These are phyloP conservation scores for Sarocladiaceae sp. DNA, from an alignment of 2,329 filamentous ascomycete genomes.

Conservation along the genomic window DNA sequence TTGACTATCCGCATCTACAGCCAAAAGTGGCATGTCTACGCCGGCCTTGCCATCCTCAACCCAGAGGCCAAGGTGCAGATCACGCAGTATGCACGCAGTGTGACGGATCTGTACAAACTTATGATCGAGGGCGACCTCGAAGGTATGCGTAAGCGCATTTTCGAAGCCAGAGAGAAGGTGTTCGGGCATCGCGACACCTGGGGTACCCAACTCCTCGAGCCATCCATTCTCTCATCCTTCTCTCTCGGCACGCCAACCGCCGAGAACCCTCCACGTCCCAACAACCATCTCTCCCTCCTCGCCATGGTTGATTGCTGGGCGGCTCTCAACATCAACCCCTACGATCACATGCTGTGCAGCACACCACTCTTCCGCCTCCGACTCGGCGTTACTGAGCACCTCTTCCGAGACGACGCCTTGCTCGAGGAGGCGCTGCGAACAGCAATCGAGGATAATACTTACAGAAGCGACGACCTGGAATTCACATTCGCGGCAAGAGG, in stretches of 20 bases:
- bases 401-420: conserved; percentile 77
- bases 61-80: conserved; percentile 90
- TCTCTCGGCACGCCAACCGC: conserved; percentile 67
- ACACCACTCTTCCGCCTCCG: conserved; percentile 95
- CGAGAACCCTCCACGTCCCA: conserved; percentile 54
- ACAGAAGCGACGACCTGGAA: conserved; percentile 91
- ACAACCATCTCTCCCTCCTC: conserved; percentile 88
- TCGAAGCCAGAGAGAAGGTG: conserved; percentile 58
- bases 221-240: conserved; percentile 83
- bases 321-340: conserved; percentile 85
- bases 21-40: conserved; percentile 99
- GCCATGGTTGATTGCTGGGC: conserved; percentile 99
- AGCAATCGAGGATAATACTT: conserved; percentile 82
- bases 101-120: conserved; percentile 91
- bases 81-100: conserved; percentile 83
- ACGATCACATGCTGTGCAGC: conserved; percentile 99
- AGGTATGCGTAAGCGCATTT: conserved; percentile 68
- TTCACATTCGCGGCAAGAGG: conserved; percentile 95
- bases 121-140: conserved; percentile 82
- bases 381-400: conserved; percentile 92
- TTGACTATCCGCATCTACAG: conserved; percentile 94
- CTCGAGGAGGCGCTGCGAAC: conserved; percentile 81
- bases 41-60: conserved; percentile 93
- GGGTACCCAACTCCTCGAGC: conserved; percentile 64
- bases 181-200: conserved; percentile 52